Conservation (phyloP, 768 basidiomycete species). For the Termitomyces sp. region DNA sequence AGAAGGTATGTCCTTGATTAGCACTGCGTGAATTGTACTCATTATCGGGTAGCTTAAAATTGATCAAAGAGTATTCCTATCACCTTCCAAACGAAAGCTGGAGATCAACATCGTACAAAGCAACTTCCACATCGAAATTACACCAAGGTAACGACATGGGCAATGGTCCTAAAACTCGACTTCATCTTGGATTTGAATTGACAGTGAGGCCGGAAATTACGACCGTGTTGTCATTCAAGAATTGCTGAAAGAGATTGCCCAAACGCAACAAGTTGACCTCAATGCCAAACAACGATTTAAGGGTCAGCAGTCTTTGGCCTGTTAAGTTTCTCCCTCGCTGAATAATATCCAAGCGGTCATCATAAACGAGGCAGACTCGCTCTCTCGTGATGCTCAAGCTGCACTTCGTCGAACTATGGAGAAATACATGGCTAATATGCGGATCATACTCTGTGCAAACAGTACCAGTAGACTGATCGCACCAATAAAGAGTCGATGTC, state of each 20-base stretch:
- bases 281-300: constrained; percentile 96
- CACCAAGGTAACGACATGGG: constrained; percentile 68
- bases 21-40: background rate
- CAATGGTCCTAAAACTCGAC: background rate
- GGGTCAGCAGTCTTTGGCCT: constrained; percentile 43
- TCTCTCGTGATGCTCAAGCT: constrained; percentile 95
- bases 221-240: constrained; percentile 96
- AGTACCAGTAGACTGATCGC: constrained; percentile 95
- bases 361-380: constrained; percentile 95
- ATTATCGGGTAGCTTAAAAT: constrained; percentile 74
- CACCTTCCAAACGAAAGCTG: constrained; percentile 89
- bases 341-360: constrained; percentile 68
- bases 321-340: background rate
- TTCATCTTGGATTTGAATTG: background rate
- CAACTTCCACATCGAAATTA: constrained; percentile 97
- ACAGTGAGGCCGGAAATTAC: constrained; percentile 92
- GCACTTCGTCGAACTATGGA: constrained; percentile 98
- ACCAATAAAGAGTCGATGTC: constrained; percentile 93
- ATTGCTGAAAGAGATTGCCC: constrained; percentile 95
- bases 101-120: constrained; percentile 97
- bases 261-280: constrained; percentile 97
- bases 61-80: constrained; percentile 93
- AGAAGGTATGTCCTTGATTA: constrained; percentile 61
- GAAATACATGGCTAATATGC: constrained; percentile 97
- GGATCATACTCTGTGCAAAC: constrained; percentile 94